Evolutionary conservation across 371 early-diverging fungal genomes (phyloP).

Genomic region (Saksenaea oblongispora): DNA sequence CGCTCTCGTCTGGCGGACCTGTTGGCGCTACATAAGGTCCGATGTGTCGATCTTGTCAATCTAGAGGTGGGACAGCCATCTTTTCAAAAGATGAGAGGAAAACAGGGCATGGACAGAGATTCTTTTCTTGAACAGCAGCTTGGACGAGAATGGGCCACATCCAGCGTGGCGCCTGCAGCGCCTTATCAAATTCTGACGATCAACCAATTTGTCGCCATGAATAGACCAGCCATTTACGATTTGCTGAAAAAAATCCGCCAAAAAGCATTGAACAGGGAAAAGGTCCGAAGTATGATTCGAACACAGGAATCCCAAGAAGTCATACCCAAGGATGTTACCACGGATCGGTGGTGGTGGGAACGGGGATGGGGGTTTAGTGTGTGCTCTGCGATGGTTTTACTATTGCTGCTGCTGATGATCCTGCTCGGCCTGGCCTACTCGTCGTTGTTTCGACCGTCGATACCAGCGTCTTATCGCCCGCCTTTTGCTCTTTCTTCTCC

Average conservation of each 20-base stretch:
- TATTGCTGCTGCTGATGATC: not conserved
- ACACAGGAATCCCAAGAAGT: not conserved
- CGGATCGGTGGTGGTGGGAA: not conserved
- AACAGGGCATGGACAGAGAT: not conserved
- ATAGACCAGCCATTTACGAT: constrained; percentile 31
- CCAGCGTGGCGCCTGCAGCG: constrained; percentile 26
- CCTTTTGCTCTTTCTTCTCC: too few relatives aligned
- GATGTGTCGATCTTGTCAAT: constrained; percentile 16
- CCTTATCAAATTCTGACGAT: constrained; percentile 43
- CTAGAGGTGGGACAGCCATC: constrained; percentile 22
- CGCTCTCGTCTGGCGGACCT: constrained; percentile 14
- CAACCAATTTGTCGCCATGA: constrained; percentile 37
- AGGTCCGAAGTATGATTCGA: constrained; percentile 11
- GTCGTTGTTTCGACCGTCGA: not conserved
- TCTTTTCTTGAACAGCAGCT: constrained; percentile 12
- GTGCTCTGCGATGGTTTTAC: too few relatives aligned
- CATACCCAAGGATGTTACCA: not conserved
- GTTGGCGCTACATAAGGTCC: constrained; percentile 16
- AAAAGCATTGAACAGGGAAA: constrained; percentile 21
- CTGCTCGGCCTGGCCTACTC: not conserved
- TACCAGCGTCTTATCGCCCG: too few relatives aligned
- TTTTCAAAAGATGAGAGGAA: constrained; percentile 12
- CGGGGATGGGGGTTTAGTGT: too few relatives aligned
- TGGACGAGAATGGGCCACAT: constrained; percentile 29
- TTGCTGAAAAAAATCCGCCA: constrained; percentile 35